phyloP scores from a whole-genome alignment of 2,329 filamentous ascomycete species.

The Decorospora gaudefroyi region DNA sequence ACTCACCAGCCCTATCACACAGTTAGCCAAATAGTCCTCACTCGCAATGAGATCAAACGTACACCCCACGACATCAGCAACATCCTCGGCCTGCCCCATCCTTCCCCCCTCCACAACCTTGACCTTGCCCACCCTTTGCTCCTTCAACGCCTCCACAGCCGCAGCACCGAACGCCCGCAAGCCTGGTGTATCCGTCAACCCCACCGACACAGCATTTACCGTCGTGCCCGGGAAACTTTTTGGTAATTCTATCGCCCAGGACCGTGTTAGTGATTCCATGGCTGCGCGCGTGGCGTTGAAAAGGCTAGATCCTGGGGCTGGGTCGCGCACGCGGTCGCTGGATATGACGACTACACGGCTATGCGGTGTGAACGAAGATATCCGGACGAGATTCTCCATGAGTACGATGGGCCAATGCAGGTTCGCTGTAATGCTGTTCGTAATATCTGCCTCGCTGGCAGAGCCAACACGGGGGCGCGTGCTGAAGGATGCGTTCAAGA shows the following conservation, averaged over 20 bases:
- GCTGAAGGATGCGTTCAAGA: constrained; percentile 27
- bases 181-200: constrained; percentile 35
- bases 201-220: constrained; percentile 37
- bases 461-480: constrained; percentile 13
- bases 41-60: too few relatives aligned
- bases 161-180: constrained; percentile 17
- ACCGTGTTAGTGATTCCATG: constrained; percentile 25
- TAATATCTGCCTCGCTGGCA: constrained; percentile 18
- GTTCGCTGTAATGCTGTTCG: constrained; percentile 14
- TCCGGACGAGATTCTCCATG: constrained; percentile 28
- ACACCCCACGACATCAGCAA: constrained; percentile 69
- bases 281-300: constrained; percentile 31
- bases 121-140: constrained; percentile 25
- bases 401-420: constrained; percentile 15
- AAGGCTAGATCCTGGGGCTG: constrained; percentile 16
- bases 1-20: too few relatives aligned
- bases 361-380: neutral
- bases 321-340: constrained; percentile 23
- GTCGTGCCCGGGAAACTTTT: constrained; percentile 32
- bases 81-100: constrained; percentile 50
- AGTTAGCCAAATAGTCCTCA: too few relatives aligned
- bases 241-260: constrained; percentile 33
- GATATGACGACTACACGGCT: constrained; percentile 31
- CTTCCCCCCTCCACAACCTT: constrained; percentile 27
- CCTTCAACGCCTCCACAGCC: constrained; percentile 22